Base-by-base conservation (phyloP, 2,329 filamentous ascomycete genomes). In the Aspergillus unguis region DNA sequence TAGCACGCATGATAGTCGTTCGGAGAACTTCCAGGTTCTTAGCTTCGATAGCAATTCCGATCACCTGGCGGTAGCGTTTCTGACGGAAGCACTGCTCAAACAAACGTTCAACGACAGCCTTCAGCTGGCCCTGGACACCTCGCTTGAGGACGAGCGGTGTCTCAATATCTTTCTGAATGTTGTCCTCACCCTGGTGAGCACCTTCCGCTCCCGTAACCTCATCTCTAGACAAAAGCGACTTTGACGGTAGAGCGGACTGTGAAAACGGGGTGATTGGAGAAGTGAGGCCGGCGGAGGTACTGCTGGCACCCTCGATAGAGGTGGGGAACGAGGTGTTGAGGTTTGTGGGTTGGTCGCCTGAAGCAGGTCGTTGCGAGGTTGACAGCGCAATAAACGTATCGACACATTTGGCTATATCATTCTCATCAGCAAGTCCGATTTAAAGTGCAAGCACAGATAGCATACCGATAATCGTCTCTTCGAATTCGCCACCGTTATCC, bases 181-280 rank as follows among this genome's bases (percentile, higher is more conserved):
- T 76, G 61, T 81, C 80, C 41, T 82, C 81, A 47, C 79, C 80
- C 6, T 80, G 77, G 50, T 80, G 71, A 25, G 75, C 75, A 17
- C 79, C 75, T 62, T 85, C 83, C 57, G 80, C 78, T n/a, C 77
- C 75, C 3, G 69, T 84, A 73, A 71, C 88, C 79, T 77, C 85
- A 58, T 84, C 85, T 55, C 92, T 86, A 27, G 91, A 96, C n/a
- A 97, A 82, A 6, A 97, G 84, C 6, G 92, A 96, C 75, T 96
- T 97, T 31, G 92, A 95, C 0, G 92, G 92, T 47, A 96, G 79
- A 1, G 89, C 90, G 5, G 91, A 95, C 70, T 96, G 92, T 33
- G 92, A 96, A 74, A 97, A 97, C 6, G 92, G 92, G 1, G 92
- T 96, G 7, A 91, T 96, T 10, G 92, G 91, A 4, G 92, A 96